Evolutionary conservation across 2,329 filamentous ascomycete genomes (phyloP).

Genomic region (Zymoseptoria passerinii): DNA sequence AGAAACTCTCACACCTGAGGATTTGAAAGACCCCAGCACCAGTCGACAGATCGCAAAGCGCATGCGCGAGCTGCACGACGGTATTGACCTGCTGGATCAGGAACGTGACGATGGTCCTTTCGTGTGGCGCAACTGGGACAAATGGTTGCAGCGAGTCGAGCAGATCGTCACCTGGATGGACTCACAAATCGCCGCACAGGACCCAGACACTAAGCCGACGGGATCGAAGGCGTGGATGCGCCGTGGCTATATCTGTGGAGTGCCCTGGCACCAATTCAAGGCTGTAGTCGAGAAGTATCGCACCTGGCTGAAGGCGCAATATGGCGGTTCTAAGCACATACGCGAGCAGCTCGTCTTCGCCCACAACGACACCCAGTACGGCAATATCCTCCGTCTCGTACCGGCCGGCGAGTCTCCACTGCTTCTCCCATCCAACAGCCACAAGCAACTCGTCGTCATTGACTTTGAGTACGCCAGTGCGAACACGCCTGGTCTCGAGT

Average conservation of each 20-base stretch:
- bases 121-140: conserved; percentile 91
- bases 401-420: conserved; percentile 68
- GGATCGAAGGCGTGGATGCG: conserved; percentile 53
- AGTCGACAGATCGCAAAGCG: conserved; percentile 92
- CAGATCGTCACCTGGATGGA: conserved; percentile 53
- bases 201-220: conserved; percentile 35
- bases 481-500: conserved; percentile 78
- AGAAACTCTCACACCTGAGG: conserved; percentile 64
- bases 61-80: conserved; percentile 92
- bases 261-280: conserved; percentile 72
- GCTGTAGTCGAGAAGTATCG: conserved; percentile 69
- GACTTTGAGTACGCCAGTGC: conserved; percentile 96
- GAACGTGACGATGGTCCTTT: conserved; percentile 73
- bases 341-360: conserved; percentile 78
- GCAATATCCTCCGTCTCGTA: conserved; percentile 81
- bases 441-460: conserved; percentile 94
- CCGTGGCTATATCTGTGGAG: conserved; percentile 73
- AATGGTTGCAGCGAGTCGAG: conserved; percentile 66
- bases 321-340: conserved; percentile 58
- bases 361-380: conserved; percentile 99
- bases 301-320: conserved; percentile 60
- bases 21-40: conserved; percentile 72
- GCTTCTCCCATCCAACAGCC: conserved; percentile 79
- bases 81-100: conserved; percentile 72
- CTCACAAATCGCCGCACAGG: conserved; percentile 46